These are phyloP conservation scores for Kokia cookei DNA, from an alignment of 441 rosid species.

Conservation along the genomic window DNA sequence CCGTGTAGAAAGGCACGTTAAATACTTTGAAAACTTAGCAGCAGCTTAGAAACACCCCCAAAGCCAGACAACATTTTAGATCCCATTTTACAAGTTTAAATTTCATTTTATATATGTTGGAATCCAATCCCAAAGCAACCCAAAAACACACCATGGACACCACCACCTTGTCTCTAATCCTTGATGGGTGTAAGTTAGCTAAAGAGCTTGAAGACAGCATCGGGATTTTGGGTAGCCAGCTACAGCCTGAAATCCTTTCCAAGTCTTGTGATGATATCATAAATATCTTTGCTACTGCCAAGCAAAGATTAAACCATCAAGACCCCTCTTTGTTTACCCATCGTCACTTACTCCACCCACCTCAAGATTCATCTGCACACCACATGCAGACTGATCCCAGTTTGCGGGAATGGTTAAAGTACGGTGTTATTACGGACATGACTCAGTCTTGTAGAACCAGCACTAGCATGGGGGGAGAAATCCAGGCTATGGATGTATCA, in stretches of 20 bases:
- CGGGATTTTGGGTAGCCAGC: conserved; percentile 21
- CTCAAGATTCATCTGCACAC: conserved; percentile 5
- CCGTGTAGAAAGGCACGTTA: conserved; percentile 22
- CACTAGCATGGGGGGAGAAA: conserved; percentile 7
- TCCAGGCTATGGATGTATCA: conserved; percentile 18
- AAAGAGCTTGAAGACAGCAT: conserved; percentile 50
- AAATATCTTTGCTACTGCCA: conserved; percentile 28
- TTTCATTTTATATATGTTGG: background rate
- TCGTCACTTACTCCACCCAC: background rate
- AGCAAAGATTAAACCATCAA: conserved; percentile 20
- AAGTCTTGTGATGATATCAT: conserved; percentile 41
- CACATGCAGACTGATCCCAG: conserved; percentile 24
- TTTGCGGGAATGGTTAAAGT: conserved; percentile 35
- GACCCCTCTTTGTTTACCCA: background rate
- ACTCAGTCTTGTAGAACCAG: conserved; percentile 1
- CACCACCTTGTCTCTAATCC: conserved; percentile 36
- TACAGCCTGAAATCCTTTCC: conserved; percentile 21
- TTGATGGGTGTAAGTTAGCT: conserved; percentile 45
- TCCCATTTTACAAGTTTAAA: background rate
- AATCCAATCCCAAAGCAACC: background rate
- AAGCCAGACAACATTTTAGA: background rate
- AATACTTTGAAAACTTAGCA: conserved; percentile 17
- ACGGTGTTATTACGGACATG: conserved; percentile 13
- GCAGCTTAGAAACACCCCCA: conserved; percentile 6
- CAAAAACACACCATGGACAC: conserved; percentile 32